Conservation (phyloP, 208 protist genomes). For the Trichomonas tenax region DNA sequence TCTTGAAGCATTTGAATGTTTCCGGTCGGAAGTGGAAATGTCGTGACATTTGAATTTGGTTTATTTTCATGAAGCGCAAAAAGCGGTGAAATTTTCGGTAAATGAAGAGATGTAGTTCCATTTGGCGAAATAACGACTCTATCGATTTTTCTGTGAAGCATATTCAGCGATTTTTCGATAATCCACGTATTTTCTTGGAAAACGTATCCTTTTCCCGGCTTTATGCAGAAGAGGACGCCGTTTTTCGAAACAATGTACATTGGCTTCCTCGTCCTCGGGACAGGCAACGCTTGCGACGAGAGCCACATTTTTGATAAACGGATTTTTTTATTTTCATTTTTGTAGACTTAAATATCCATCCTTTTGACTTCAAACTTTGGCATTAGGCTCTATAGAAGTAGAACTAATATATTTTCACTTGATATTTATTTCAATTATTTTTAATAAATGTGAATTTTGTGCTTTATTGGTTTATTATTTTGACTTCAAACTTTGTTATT, state of each 20-base stretch:
- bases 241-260: background rate
- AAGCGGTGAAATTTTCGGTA: background rate
- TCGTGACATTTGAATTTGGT: background rate
- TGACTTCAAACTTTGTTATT: too few species aligned
- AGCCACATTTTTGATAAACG: conserved; percentile 4
- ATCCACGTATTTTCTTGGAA: background rate
- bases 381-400: too few species aligned
- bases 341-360: too few species aligned
- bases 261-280: background rate
- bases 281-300: background rate
- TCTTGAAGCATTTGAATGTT: background rate
- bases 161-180: background rate
- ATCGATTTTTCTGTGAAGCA: background rate
- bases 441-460: too few species aligned
- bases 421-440: too few species aligned
- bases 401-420: too few species aligned
- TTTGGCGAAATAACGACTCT: background rate
- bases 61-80: background rate
- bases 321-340: background rate
- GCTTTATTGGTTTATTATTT: too few species aligned
- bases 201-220: background rate
- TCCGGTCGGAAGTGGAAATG: background rate
- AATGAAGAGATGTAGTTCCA: background rate
- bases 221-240: background rate
- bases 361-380: too few species aligned